phyloP scores from a whole-genome alignment of 345 rosid genomes.

The Carallia brachiata region DNA sequence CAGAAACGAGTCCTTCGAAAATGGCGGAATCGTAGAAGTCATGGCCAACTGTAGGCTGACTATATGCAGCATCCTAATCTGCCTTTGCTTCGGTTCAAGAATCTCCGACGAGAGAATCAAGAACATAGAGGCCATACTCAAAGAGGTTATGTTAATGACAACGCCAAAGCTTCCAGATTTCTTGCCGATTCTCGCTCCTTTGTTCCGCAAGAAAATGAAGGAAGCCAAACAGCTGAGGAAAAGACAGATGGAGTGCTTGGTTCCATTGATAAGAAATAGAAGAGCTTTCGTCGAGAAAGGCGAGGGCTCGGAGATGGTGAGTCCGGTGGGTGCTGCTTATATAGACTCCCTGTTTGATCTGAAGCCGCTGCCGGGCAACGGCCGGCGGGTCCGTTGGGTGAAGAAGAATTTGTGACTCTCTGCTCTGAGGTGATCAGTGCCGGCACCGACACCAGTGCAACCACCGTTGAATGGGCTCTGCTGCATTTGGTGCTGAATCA shows the following conservation, averaged over 20 bases:
- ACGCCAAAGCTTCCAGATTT: constrained; percentile 27
- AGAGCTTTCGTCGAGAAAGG: constrained; percentile 19
- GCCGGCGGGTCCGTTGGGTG: constrained; percentile 42
- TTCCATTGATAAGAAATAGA: constrained; percentile 26
- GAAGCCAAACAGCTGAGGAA: constrained; percentile 21
- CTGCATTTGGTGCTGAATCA: constrained; percentile 63
- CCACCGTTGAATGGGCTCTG: constrained; percentile 83
- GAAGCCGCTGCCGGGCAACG: neutral
- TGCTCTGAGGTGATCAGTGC: constrained; percentile 91
- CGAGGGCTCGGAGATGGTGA: constrained; percentile 21
- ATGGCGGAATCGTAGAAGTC: constrained; percentile 22
- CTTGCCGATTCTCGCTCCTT: constrained; percentile 24
- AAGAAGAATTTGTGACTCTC: constrained; percentile 75
- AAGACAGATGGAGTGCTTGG: constrained; percentile 28
- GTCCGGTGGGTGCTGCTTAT: constrained; percentile 82
- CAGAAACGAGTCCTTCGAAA: constrained; percentile 1
- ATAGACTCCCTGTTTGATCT: constrained; percentile 71
- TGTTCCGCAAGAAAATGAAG: constrained; percentile 22
- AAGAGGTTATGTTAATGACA: constrained; percentile 32
- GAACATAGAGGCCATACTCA: constrained; percentile 17
- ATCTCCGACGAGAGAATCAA: constrained; percentile 21
- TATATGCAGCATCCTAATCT: constrained; percentile 23
- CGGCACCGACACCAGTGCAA: constrained; percentile 92
- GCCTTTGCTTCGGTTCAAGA: constrained; percentile 33
- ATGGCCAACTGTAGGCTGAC: constrained; percentile 25